Evolutionary conservation across 148 eudicot genomes (phyloP), one percentile per base, ranked within the genome.

Genomic region (Rhododendron vialii): DNA sequence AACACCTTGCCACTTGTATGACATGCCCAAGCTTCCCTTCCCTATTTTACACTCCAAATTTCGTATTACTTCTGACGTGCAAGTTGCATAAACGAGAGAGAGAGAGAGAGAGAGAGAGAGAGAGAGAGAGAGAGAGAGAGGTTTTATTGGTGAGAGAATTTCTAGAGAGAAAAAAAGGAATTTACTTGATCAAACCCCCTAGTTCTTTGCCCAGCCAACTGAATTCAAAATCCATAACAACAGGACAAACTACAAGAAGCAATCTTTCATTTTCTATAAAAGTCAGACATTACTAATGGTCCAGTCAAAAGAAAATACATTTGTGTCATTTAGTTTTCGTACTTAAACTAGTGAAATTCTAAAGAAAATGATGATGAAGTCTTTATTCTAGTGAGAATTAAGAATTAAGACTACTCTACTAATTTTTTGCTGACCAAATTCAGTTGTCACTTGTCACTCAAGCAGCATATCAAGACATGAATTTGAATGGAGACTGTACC

Each of bases 241-340:
- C 14, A 77, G 26, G 2, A 22, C 12, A 38, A 35, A 38, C 26
- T 35, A 77, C 26, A 20, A 20, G 13, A 41, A 77, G 80, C 48
- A 77, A 77, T 77, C 48, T 50, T 26, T 41, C 14, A 18, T 22
- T 77, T 76, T 4, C 80, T 0, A 77, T 41, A 41, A 9, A 35
- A 73, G 77, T 73, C 0, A 12, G 30, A 15, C 18, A 5, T 30
- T 33, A 30, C 13, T 15, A 73, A 18, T 8, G 14, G 79, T 36
- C 47, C 79, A 75, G 47, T 75, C 41, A 15, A 77, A 77, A 77
- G 48, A 77, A 77, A 77, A 13, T 41, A 77, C 80, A 77, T 38
- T 41, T 22, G 80, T 41, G 24, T 41, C 47, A 59, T 20, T 59
- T 17, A 33, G 22, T 75, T 75, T 75, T 45, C 78, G 18, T 17